Evolutionary conservation across 345 rosid species (phyloP).

Genomic region (Anacardium occidentale): DNA sequence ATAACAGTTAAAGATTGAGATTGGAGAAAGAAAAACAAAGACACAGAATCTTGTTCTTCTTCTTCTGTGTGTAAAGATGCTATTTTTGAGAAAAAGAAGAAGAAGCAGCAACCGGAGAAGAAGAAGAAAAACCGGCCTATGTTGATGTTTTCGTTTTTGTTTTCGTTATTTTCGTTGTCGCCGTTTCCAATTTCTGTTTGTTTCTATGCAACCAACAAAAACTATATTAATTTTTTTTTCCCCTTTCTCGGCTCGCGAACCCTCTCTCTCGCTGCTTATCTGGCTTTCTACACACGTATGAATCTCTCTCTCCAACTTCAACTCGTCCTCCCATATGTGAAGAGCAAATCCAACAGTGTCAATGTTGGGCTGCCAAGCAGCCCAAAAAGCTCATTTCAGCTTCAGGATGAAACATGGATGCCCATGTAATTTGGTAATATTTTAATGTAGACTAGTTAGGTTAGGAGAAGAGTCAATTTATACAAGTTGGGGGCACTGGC

Average conservation of each 20-base stretch:
- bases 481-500: no score
- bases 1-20: neutral
- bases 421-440: no score
- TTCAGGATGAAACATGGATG: no score
- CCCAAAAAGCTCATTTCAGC: no score
- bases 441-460: no score
- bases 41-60: neutral
- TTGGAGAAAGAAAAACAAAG: neutral
- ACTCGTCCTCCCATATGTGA: no score
- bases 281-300: slow-evolving; percentile 11
- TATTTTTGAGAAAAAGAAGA: slow-evolving; percentile 10
- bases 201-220: slow-evolving; percentile 6
- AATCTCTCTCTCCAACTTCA: neutral
- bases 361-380: no score
- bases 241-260: neutral
- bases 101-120: neutral
- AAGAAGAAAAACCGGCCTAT: neutral
- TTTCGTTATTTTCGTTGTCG: slow-evolving; percentile 2
- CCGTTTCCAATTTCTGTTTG: slow-evolving; percentile 15
- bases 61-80: slow-evolving; percentile 13
- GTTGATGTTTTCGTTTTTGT: slow-evolving; percentile 13
- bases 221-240: neutral
- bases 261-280: neutral
- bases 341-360: no score
- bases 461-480: no score